phyloP scores from a whole-genome alignment of 768 basidiomycete genomes.

The Russula brevipes region DNA sequence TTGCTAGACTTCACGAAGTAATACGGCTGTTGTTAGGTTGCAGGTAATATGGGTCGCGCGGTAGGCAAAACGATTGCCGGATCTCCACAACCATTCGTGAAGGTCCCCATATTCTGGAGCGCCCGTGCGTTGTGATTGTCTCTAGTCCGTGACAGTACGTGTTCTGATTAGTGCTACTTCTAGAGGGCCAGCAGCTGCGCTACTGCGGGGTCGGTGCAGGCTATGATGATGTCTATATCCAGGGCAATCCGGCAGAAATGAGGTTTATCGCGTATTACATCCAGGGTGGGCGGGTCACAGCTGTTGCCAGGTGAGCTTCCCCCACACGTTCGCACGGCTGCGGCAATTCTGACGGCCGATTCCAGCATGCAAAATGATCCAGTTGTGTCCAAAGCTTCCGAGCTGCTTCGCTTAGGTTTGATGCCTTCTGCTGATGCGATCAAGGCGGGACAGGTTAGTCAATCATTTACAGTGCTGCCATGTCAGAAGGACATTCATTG shows the following conservation, averaged over 20 bases:
- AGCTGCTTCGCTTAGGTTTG: slow-evolving; percentile 67
- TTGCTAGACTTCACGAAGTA: neutral
- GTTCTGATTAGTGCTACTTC: neutral
- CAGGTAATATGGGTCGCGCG: slow-evolving; percentile 79
- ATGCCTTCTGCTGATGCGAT: slow-evolving; percentile 79
- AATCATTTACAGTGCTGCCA: neutral
- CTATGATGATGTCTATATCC: slow-evolving; percentile 74
- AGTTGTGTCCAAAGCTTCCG: slow-evolving; percentile 69
- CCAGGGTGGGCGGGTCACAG: slow-evolving; percentile 56
- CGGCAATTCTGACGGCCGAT: neutral
- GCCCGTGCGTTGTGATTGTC: slow-evolving; percentile 49
- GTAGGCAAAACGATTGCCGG: slow-evolving; percentile 71
- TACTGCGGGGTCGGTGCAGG: slow-evolving; percentile 72
- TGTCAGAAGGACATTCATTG: neutral
- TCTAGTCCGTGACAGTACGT: neutral
- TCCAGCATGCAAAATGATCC: slow-evolving; percentile 77
- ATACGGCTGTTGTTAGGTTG: slow-evolving; percentile 46
- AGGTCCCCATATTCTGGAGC: slow-evolving; percentile 88
- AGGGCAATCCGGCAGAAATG: slow-evolving; percentile 67
- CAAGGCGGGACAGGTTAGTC: slow-evolving; percentile 60
- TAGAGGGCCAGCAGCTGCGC: slow-evolving; percentile 81
- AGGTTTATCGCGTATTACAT: slow-evolving; percentile 87
- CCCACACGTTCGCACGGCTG: neutral
- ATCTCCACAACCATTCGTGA: slow-evolving; percentile 55
- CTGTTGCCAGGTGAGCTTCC: slow-evolving; percentile 52